Evolutionary conservation across 2,329 filamentous ascomycete genomes (phyloP), one percentile per base, ranked within the genome.

Genomic region (Sclerotinia trifoliorum): DNA sequence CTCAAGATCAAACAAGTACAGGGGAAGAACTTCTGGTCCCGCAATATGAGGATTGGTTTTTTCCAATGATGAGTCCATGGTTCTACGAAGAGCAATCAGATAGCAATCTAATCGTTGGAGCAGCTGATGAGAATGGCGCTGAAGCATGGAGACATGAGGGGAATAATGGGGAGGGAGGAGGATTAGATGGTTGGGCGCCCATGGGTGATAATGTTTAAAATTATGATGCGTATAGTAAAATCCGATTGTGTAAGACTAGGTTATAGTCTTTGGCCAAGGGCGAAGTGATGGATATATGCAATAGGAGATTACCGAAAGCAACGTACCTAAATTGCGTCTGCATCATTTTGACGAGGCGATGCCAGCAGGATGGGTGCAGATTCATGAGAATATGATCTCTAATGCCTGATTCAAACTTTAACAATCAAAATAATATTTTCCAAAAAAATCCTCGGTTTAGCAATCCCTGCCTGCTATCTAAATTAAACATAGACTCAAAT

Each of bases 1-100:
- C 29, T 17, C 63, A 58, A 39, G 26, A 58, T 26, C 39, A 17
- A 1, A 11, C 11, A 26, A 11, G 8, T 24, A 21, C 35, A 26
- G 21, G 15, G 11, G 52, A 58, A 58, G 63, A 58, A 57, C 10
- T 11, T 19, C 11, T 65, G 3, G 8, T 35, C 2, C 13, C 52
- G 19, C 63, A 58, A 44, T 15, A 48, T 26, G 54, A 32, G 15
- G 58, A 15, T 49, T 65, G 63, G 52, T 48, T 58, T 17, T 65
- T 49, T 2, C 63, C 63, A 1, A 65, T 48, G 63, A 26, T 48
- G 24, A 48, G 52, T 21, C 42, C 63, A 26, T 58, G 63, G 63
- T 21, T 26, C 3, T 48, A 58, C 48, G 52, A 21, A 4, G 63
- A 56, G n/a, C 39, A 44, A 3, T 35, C 63, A 17, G 42, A 48